Percentiles rank a stretch among this genome's conserved stretches.
Evolutionary conservation across 2,329 filamentous ascomycete genomes (phyloP).

Genomic region (Dactylella cylindrospora): DNA sequence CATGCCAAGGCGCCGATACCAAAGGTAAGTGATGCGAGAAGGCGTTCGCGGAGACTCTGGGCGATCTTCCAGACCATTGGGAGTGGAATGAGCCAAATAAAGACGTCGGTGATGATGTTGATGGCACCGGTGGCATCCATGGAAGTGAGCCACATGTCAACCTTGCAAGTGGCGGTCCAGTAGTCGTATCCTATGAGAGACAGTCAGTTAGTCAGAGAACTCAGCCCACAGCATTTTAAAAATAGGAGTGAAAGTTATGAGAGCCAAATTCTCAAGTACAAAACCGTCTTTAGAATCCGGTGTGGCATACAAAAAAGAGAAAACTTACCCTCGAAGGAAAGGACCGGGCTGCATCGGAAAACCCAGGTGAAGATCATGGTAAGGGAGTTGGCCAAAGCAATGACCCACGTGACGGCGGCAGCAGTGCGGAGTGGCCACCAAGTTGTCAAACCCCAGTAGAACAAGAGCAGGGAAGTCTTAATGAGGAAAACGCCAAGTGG

Average conservation of each 20-base stretch:
- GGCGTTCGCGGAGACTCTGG: constrained; percentile 14
- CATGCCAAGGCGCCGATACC: constrained; percentile 27
- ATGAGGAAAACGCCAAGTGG: constrained; percentile 23
- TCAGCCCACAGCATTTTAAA: too few relatives aligned
- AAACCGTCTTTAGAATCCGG: too few relatives aligned
- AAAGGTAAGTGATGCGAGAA: constrained; percentile 31
- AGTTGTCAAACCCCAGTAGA: constrained; percentile 32
- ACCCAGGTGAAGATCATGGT: constrained; percentile 38
- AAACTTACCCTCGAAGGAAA: constrained; percentile 19
- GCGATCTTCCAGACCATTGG: constrained; percentile 30
- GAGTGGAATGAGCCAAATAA: constrained; percentile 26
- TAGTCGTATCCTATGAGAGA: constrained; percentile 15
- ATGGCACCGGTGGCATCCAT: constrained; percentile 27
- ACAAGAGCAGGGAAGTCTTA: constrained; percentile 27
- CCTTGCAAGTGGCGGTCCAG: constrained; percentile 21
- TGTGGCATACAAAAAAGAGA: neutral
- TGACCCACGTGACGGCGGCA: constrained; percentile 18
- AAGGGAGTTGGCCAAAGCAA: constrained; percentile 21
- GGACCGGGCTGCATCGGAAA: constrained; percentile 15
- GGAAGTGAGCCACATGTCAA: constrained; percentile 24
- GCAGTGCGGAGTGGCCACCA: constrained; percentile 29
- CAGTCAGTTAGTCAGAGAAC: too few relatives aligned
- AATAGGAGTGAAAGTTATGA: too few relatives aligned
- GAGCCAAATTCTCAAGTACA: too few relatives aligned
- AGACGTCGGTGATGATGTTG: constrained; percentile 32